A percentile compares a stretch with the other conserved stretches of the same genome.
phyloP scores from a whole-genome alignment of 805 yeast genomes.

The Cyberlindnera suaveolens region DNA sequence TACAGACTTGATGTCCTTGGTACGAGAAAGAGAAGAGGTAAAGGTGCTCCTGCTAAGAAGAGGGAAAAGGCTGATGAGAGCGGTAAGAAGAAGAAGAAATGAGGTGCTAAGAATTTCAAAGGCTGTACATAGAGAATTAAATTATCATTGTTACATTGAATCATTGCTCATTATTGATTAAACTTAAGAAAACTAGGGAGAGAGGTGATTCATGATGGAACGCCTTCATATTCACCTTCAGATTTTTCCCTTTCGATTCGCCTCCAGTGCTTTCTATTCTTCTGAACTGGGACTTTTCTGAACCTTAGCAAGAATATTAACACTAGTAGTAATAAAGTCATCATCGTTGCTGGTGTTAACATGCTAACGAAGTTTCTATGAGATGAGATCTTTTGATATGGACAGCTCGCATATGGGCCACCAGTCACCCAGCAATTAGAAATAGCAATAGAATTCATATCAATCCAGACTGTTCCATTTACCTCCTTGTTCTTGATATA shows the following conservation, averaged over 20 bases:
- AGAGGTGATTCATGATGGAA: conserved; percentile 49
- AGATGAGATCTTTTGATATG: conserved; percentile 56
- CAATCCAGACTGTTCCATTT: conserved; percentile 55
- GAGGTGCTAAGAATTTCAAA: neutral
- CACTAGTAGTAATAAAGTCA: conserved; percentile 43
- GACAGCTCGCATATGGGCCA: conserved; percentile 73
- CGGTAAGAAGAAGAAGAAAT: conserved; percentile 34
- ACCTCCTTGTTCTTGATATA: conserved; percentile 18
- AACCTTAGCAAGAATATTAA: conserved; percentile 47
- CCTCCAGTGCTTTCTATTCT: conserved; percentile 62
- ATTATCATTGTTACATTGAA: no score
- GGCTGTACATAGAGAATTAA: neutral
- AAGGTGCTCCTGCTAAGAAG: conserved; percentile 81
- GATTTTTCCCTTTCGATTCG: conserved; percentile 47
- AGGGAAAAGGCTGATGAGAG: conserved; percentile 36
- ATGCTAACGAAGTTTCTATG: conserved; percentile 51
- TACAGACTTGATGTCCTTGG: conserved; percentile 44
- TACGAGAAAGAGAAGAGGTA: conserved; percentile 73
- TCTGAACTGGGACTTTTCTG: conserved; percentile 61
- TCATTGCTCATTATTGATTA: neutral
- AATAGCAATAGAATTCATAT: conserved; percentile 70
- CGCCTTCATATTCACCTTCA: conserved; percentile 75
- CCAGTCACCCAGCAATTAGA: conserved; percentile 81
- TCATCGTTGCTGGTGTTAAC: conserved; percentile 61
- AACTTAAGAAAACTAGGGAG: neutral